These are phyloP conservation scores for Alternaria alternata DNA, from an alignment of 2,329 filamentous ascomycete species.

Conservation along the genomic window DNA sequence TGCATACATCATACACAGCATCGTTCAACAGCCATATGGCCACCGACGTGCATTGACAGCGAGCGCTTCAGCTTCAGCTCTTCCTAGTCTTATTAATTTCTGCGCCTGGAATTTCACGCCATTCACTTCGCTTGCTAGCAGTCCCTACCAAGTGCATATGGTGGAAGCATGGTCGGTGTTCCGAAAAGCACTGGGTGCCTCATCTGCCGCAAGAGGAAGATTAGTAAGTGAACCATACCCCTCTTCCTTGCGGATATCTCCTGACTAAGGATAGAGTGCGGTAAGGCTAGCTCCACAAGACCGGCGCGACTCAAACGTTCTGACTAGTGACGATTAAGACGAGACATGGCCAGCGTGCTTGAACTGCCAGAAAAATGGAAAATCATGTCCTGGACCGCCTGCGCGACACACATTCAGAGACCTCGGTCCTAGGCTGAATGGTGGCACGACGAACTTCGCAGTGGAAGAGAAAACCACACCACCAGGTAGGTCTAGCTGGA, in stretches of 20 bases:
- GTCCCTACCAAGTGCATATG: not conserved
- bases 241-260: not conserved
- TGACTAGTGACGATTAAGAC: slow-evolving; percentile 34
- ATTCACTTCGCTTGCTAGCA: not conserved
- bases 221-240: slow-evolving; percentile 33
- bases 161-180: slow-evolving; percentile 41
- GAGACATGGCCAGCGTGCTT: slow-evolving; percentile 46
- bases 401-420: slow-evolving; percentile 46
- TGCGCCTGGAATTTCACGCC: not conserved
- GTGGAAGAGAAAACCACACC: slow-evolving; percentile 1
- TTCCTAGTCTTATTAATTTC: not conserved
- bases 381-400: slow-evolving; percentile 45
- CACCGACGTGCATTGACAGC: slow-evolving; percentile 9
- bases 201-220: slow-evolving; percentile 45
- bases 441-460: not conserved
- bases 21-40: slow-evolving; percentile 12
- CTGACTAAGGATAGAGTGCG: slow-evolving; percentile 31
- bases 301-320: slow-evolving; percentile 6
- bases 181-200: slow-evolving; percentile 46
- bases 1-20: slow-evolving; percentile 20
- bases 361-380: slow-evolving; percentile 47
- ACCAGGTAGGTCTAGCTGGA: not conserved
- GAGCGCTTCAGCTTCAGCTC: slow-evolving; percentile 2
- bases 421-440: slow-evolving; percentile 30
- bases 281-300: slow-evolving; percentile 17